These are phyloP conservation scores for Adenanthera pavonina DNA, from an alignment of 306 rosid genomes.

Conservation along the genomic window DNA sequence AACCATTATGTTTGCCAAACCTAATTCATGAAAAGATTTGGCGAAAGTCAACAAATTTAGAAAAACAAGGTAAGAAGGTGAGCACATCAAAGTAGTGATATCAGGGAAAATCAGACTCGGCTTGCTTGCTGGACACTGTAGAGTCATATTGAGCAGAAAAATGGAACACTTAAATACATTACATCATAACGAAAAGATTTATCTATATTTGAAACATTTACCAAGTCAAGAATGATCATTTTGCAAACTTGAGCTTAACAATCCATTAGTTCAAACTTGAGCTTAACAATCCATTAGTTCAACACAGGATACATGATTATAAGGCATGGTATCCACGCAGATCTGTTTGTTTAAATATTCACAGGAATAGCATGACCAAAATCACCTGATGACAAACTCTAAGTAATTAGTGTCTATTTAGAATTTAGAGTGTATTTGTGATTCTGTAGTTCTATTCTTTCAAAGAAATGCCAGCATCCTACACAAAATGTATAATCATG, in stretches of 20 bases:
- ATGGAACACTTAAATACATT: background rate
- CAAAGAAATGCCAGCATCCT: background rate
- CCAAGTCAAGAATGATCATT: background rate
- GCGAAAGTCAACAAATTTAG: slow-evolving; percentile 15
- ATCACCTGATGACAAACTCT: background rate
- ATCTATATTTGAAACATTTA: background rate
- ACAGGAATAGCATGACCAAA: background rate
- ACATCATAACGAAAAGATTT: background rate
- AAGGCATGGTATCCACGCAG: background rate
- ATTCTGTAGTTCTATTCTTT: slow-evolving; percentile 6
- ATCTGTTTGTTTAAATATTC: background rate
- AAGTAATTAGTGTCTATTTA: background rate
- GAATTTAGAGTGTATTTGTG: background rate
- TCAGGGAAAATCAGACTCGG: background rate
- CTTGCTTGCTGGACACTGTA: background rate
- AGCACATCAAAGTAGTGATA: background rate
- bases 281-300: background rate
- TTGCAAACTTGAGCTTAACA: no score
- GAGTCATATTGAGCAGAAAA: background rate
- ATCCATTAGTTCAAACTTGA: background rate
- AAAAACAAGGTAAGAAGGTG: slow-evolving; percentile 26
- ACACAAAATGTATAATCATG: slow-evolving; percentile 3
- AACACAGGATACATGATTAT: background rate
- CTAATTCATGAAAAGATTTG: slow-evolving; percentile 43
- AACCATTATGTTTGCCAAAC: slow-evolving; percentile 46